Conservation (phyloP, 2,329 filamentous ascomycete genomes). For the Trichoderma hamatum region DNA sequence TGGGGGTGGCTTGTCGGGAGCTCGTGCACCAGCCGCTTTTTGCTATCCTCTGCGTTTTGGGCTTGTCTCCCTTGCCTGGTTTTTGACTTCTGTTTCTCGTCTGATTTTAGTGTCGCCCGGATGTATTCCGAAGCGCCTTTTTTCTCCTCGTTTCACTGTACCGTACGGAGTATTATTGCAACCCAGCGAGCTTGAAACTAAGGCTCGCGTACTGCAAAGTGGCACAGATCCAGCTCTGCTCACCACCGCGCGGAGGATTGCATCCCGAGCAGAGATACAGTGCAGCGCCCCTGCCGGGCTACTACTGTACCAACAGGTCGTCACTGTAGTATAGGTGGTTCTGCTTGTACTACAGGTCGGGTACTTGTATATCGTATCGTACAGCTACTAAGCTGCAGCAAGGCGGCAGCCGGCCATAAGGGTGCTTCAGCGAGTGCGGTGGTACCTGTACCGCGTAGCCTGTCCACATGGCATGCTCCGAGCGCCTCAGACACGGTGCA, state of each 20-base stretch:
- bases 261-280: neutral
- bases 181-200: neutral
- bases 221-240: neutral
- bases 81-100: neutral
- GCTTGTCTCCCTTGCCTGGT: neutral
- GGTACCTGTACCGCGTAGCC: neutral
- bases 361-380: neutral
- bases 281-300: neutral
- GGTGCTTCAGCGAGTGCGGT: too few species aligned
- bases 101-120: constrained; percentile 6
- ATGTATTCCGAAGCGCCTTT: neutral
- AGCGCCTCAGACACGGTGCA: constrained; percentile 24
- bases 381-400: too few species aligned
- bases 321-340: too few species aligned
- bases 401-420: too few species aligned
- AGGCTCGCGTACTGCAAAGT: neutral
- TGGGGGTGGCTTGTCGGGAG: constrained; percentile 17
- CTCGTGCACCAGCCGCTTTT: constrained; percentile 5
- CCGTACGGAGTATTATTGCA: neutral
- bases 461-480: constrained; percentile 21
- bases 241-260: neutral
- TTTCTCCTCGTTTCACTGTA: neutral
- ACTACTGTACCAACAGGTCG: neutral
- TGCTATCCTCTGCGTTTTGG: neutral
- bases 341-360: too few species aligned